Evolutionary conservation across 2,329 filamentous ascomycete species (phyloP).

Genomic region (Colletotrichum musae): DNA sequence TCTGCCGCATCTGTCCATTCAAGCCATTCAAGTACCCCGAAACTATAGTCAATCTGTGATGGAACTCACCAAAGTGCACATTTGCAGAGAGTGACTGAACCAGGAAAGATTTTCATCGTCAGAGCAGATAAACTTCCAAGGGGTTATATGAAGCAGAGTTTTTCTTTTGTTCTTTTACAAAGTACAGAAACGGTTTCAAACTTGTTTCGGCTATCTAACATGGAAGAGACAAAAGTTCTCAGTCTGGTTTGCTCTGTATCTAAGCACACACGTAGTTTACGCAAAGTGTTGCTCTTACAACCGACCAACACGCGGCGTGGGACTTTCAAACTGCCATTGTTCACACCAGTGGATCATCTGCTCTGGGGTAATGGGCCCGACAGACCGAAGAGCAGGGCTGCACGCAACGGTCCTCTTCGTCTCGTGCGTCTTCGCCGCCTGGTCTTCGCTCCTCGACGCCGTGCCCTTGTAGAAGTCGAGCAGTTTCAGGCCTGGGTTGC

Average conservation of each 20-base stretch:
- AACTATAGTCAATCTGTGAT: too few species aligned
- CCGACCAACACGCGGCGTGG: conserved; percentile 11
- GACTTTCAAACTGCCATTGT: conserved; percentile 56
- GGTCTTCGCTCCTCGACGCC: neutral
- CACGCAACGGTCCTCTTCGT: conserved; percentile 54
- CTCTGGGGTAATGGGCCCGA: conserved; percentile 57
- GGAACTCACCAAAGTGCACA: too few species aligned
- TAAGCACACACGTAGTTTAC: too few species aligned
- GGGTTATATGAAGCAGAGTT: too few species aligned
- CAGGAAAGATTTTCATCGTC: too few species aligned
- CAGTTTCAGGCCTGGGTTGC: conserved; percentile 67
- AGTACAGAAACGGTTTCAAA: too few species aligned
- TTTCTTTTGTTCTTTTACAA: too few species aligned
- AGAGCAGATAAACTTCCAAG: too few species aligned
- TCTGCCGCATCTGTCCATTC: neutral
- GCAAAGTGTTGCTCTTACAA: conserved; percentile 4
- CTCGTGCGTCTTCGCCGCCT: conserved; percentile 52
- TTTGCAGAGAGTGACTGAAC: too few species aligned
- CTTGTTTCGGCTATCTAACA: too few species aligned
- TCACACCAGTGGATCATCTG: conserved; percentile 64
- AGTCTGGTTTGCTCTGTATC: too few species aligned
- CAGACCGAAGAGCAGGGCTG: conserved; percentile 58
- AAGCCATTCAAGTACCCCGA: neutral
- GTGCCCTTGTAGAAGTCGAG: conserved; percentile 62
- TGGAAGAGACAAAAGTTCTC: too few species aligned